These are phyloP conservation scores for Mariannaea elegans DNA, from an alignment of 2,329 filamentous ascomycete species.

Conservation along the genomic window DNA sequence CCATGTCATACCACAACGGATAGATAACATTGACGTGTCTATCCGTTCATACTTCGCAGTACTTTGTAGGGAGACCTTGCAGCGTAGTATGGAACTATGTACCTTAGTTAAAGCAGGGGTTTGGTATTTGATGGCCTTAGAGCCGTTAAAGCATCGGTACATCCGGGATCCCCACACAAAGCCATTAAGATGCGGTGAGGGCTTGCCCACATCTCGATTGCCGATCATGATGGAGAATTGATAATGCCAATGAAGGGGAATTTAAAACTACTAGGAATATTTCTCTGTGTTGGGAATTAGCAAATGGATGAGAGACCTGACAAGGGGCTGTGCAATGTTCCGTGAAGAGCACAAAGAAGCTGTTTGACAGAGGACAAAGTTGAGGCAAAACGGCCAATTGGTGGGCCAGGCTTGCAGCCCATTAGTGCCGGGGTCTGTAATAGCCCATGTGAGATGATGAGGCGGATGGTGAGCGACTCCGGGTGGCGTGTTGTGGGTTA, in stretches of 20 bases:
- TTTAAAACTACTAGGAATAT: not conserved
- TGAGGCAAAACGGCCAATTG: conserved; percentile 9
- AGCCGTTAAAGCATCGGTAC: not conserved
- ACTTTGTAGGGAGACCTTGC: not conserved
- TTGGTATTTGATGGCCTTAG: not conserved
- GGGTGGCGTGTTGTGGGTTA: conserved; percentile 1
- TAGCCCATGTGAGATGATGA: conserved; percentile 2
- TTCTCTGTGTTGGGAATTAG: conserved; percentile 7
- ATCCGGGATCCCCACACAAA: not conserved
- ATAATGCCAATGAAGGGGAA: not conserved
- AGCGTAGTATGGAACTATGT: not conserved
- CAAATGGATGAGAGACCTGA: not conserved
- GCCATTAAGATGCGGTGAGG: not conserved
- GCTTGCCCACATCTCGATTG: not conserved
- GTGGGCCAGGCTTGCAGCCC: conserved; percentile 13
- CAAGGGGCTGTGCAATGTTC: not conserved
- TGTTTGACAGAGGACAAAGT: conserved; percentile 15
- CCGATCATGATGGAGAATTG: not conserved
- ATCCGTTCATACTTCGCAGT: no score
- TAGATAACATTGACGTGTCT: not conserved
- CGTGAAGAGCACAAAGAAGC: not conserved
- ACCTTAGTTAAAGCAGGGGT: not conserved
- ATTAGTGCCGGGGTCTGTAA: conserved; percentile 11
- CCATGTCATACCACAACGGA: conserved; percentile 19
- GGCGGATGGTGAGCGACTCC: not conserved